phyloP scores from a whole-genome alignment of 768 basidiomycete species.

The Rhizopogon vulgaris region DNA sequence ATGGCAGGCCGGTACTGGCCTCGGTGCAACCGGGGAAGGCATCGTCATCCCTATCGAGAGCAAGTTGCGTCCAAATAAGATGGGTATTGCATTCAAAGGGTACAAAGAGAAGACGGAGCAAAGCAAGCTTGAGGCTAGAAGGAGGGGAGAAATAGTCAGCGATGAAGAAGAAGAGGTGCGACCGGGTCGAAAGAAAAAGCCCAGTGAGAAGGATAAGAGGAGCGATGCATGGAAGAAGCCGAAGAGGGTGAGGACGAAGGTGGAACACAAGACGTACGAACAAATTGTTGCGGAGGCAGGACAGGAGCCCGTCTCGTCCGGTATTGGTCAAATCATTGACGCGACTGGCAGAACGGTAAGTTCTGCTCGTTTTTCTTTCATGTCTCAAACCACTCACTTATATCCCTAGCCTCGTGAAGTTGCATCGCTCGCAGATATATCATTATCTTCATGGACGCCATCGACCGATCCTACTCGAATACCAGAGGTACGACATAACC shows the following conservation, averaged over 20 bases:
- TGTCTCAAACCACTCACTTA: conserved; percentile 2
- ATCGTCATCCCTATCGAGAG: conserved; percentile 86
- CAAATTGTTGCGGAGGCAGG: conserved; percentile 89
- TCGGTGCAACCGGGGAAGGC: conserved; percentile 71
- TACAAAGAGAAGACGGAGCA: conserved; percentile 88
- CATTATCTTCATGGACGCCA: conserved; percentile 76
- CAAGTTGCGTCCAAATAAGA: conserved; percentile 77
- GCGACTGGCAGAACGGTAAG: conserved; percentile 88
- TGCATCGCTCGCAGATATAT: conserved; percentile 74
- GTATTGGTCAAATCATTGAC: conserved; percentile 88
- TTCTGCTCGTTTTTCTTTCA: conserved; percentile 8
- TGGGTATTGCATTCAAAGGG: conserved; percentile 83
- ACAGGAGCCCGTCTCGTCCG: conserved; percentile 43
- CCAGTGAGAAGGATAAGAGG: conserved; percentile 46
- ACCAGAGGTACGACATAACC: conserved; percentile 95
- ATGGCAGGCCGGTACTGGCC: conserved; percentile 79
- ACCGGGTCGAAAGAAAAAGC: conserved; percentile 10
- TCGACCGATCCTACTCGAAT: conserved; percentile 82
- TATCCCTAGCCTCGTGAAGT: conserved; percentile 73
- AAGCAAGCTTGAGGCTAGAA: conserved; percentile 70
- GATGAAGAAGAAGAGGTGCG: conserved; percentile 55
- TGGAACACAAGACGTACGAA: conserved; percentile 96
- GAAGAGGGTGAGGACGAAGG: conserved; percentile 76
- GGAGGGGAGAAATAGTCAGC: conserved; percentile 67
- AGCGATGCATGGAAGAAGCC: conserved; percentile 83